These are phyloP conservation scores for Thermoascus crustaceus DNA, from an alignment of 2,329 filamentous ascomycete genomes.

Conservation along the genomic window DNA sequence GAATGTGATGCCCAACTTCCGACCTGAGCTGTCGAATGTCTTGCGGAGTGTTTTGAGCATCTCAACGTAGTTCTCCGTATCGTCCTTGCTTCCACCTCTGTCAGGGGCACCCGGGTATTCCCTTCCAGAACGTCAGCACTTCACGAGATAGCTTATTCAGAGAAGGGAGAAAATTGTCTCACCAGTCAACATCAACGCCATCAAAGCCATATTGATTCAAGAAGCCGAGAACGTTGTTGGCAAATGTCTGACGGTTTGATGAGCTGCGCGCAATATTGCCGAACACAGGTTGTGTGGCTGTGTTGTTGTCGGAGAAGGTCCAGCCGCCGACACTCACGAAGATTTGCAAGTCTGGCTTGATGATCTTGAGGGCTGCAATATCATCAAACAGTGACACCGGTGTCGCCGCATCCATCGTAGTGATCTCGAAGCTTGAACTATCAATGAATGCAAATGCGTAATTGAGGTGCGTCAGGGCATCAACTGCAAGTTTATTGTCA, in stretches of 20 bases:
- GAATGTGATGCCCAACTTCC: conserved; percentile 10
- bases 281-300: conserved; percentile 9
- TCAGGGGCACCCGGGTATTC: conserved; percentile 16
- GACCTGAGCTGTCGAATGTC: conserved; percentile 6
- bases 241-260: conserved; percentile 7
- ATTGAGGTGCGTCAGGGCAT: conserved; percentile 21
- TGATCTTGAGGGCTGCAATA: conserved; percentile 26
- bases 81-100: conserved; percentile 10
- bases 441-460: conserved; percentile 38
- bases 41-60: conserved; percentile 9
- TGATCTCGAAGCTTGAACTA: conserved; percentile 21
- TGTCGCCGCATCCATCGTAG: conserved; percentile 17
- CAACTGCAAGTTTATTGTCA: too few relatives aligned
- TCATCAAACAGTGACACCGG: conserved; percentile 12
- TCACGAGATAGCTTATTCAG: too few relatives aligned
- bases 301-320: conserved; percentile 8
- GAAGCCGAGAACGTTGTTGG: conserved; percentile 9
- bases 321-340: conserved; percentile 21
- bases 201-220: conserved; percentile 17
- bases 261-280: conserved; percentile 4
- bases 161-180: too few relatives aligned
- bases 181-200: conserved; percentile 18
- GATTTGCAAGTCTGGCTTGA: conserved; percentile 19
- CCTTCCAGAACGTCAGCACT: too few relatives aligned
- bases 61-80: conserved; percentile 11